These are phyloP conservation scores for Penicillium oxalicum DNA, from an alignment of 2,329 filamentous ascomycete genomes.

Conservation along the genomic window DNA sequence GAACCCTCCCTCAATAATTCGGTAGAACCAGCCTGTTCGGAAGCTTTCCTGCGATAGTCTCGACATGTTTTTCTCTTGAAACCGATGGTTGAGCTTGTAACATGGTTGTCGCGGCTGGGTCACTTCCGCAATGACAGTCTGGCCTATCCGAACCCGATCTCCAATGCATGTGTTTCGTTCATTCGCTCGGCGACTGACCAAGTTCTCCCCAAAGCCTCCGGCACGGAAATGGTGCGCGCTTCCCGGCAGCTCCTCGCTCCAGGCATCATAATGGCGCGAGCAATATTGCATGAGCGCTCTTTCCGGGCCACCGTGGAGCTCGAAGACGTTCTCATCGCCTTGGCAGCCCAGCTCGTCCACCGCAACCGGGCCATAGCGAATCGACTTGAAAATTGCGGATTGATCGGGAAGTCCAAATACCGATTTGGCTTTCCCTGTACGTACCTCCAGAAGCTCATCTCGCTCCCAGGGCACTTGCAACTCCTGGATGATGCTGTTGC, in stretches of 20 bases:
- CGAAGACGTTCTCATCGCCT: constrained; percentile 19
- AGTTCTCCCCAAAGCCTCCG: constrained; percentile 7
- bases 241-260: constrained; percentile 50
- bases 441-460: constrained; percentile 1
- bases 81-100: constrained; percentile 64
- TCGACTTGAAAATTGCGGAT: constrained; percentile 5
- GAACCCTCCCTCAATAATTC: constrained; percentile 43
- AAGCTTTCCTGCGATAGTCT: constrained; percentile 47
- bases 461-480: constrained; percentile 1
- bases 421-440: constrained; percentile 2
- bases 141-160: constrained; percentile 51
- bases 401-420: constrained; percentile 4
- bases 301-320: constrained; percentile 57
- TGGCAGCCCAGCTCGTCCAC: constrained; percentile 1
- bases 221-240: constrained; percentile 35
- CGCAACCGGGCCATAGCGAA: neutral
- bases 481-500: neutral
- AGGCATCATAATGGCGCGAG: constrained; percentile 52
- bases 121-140: constrained; percentile 52
- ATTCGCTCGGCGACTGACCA: constrained; percentile 31
- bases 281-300: constrained; percentile 61
- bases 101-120: constrained; percentile 59
- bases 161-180: constrained; percentile 62
- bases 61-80: constrained; percentile 55
- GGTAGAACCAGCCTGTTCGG: constrained; percentile 62